Evolutionary conservation across 73 alveolate species (phyloP), one percentile per base, ranked within the genome.

Genomic region (Paramecium primaurelia): DNA sequence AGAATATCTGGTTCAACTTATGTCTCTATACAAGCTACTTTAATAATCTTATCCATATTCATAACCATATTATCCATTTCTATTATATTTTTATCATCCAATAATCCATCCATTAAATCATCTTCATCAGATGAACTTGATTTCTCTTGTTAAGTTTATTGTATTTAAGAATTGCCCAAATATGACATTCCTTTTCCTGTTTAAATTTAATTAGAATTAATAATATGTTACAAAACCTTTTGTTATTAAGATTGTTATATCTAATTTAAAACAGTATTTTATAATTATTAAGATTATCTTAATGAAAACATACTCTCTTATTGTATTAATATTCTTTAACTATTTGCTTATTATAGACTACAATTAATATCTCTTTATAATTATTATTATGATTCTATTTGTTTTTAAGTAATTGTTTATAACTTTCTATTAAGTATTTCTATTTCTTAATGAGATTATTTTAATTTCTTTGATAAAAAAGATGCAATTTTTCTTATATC

Each of bases 1-100:
- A 59, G 22, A 3, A 80, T 22, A 8, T 80, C 91, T 38, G 37
- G 34, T 14, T 80, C 91, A 20, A 80, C 73, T 47, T 80, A 28
- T 4, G 71, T 42, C 6, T 40, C 42, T 22, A 26, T 77, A 80
- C 91, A 80, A n/a, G 71, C 71, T 5, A 80, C 91, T 11, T n/a
- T 80, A 18, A 80, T 49, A 45, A 80, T 36, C 30, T 80, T 80
- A 80, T 80, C 91, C 91, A 80, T 80, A 80, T 80, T 80, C 91
- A 80, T 80, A 18, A 80, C 91, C 91, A 80, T 80, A 25, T 80
- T 80, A 22, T 80, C 91, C 91, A 80, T 80, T 26, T 80, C 91
- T n/a, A 80, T 42, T 0, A 80, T 80, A 80, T 80, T 80, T 49
- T 80, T 45, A 80, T 80, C 91, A 80, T 80, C 91, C 14, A 80